Evolutionary conservation across 257 asterid species (phyloP).

Genomic region (Solanum stenotomum): DNA sequence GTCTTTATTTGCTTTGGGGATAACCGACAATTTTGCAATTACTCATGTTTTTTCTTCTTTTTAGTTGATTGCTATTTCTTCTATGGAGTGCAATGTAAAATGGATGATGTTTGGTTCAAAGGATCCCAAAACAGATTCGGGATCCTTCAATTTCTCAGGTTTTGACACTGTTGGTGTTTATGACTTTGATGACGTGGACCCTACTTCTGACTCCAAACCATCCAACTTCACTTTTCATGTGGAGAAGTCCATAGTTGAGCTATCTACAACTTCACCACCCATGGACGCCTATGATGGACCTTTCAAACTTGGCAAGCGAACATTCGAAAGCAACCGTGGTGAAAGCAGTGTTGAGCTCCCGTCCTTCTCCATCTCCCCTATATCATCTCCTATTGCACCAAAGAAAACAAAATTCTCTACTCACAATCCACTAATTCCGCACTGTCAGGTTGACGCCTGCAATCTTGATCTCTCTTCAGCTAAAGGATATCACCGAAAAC

Average conservation of each 20-base stretch:
- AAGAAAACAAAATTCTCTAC: conserved; percentile 43
- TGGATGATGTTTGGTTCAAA: conserved; percentile 51
- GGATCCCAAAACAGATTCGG: conserved; percentile 53
- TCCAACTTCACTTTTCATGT: conserved; percentile 29
- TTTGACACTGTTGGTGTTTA: conserved; percentile 38
- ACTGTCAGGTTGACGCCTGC: conserved; percentile 84
- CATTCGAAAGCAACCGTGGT: conserved; percentile 48
- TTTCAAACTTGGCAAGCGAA: conserved; percentile 11
- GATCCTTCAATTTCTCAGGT: conserved; percentile 50
- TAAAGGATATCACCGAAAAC: conserved; percentile 80
- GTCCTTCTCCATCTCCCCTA: conserved; percentile 28
- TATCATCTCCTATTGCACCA: conserved; percentile 23
- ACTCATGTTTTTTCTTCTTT: no score
- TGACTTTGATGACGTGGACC: conserved; percentile 43
- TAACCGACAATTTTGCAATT: no score
- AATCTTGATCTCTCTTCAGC: conserved; percentile 58
- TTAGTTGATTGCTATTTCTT: no score
- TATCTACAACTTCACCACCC: conserved; percentile 27
- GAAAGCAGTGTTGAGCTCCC: conserved; percentile 37
- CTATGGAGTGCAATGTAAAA: conserved; percentile 66
- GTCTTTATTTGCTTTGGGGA: no score
- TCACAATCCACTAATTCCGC: conserved; percentile 27
- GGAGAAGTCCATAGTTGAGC: conserved; percentile 1
- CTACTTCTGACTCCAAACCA: conserved; percentile 31
- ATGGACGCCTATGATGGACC: conserved; percentile 46